phyloP scores from a whole-genome alignment of 2,329 filamentous ascomycete species.

The Pseudonectria foliicola region DNA sequence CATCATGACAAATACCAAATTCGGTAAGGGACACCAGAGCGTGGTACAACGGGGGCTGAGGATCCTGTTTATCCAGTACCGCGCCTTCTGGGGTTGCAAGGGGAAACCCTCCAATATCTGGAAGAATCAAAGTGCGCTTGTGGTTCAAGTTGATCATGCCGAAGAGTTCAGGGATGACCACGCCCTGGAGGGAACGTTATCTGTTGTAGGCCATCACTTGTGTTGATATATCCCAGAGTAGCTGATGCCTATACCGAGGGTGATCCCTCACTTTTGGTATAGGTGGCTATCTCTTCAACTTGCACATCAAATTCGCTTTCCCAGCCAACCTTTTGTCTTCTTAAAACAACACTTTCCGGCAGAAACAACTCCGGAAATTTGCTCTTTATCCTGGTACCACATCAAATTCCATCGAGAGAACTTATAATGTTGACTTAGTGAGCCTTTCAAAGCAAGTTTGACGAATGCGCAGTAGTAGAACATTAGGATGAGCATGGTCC shows the following conservation, averaged over 20 bases:
- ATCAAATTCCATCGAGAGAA: too few relatives aligned
- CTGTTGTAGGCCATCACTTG: constrained; percentile 16
- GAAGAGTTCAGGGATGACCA: constrained; percentile 15
- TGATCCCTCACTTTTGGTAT: too few relatives aligned
- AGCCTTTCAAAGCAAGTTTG: too few relatives aligned
- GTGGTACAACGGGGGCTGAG: constrained; percentile 1
- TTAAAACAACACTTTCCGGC: constrained; percentile 12
- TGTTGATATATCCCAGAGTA: too few relatives aligned
- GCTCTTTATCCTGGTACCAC: too few relatives aligned
- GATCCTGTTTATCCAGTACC: constrained; percentile 7
- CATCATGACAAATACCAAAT: constrained; percentile 13
- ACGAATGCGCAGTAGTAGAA: too few relatives aligned
- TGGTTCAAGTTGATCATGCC: constrained; percentile 13
- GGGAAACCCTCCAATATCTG: constrained; percentile 16
- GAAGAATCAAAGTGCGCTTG: constrained; percentile 16
- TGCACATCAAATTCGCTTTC: constrained; percentile 22
- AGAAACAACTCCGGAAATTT: constrained; percentile 13
- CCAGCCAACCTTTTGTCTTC: constrained; percentile 16
- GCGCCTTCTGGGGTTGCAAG: constrained; percentile 14
- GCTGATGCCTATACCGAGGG: too few relatives aligned
- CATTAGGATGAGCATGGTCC: too few relatives aligned
- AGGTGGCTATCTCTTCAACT: too few relatives aligned
- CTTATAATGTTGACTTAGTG: too few relatives aligned
- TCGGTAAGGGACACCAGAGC: constrained; percentile 7
- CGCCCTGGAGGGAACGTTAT: constrained; percentile 15